Percentiles rank a stretch among this genome's conserved stretches.
Conservation (phyloP, 345 rosid species). For the Eucalyptus curtisii region DNA sequence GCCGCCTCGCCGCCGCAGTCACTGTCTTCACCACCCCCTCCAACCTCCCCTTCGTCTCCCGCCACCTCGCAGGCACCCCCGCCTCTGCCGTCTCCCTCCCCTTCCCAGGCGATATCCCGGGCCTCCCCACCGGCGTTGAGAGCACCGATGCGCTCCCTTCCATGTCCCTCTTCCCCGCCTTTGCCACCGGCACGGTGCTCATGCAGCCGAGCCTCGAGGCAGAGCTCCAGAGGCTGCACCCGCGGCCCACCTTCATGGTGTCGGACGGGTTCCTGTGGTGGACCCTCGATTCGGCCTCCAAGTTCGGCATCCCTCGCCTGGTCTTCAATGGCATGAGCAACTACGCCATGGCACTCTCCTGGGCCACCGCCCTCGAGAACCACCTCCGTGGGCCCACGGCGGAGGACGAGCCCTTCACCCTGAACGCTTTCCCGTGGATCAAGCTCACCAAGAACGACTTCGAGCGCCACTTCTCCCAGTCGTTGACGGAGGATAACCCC, state of each 20-base stretch:
- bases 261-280: conserved; percentile 79
- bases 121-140: conserved; percentile 39
- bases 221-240: conserved; percentile 15
- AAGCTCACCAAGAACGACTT: conserved; percentile 34
- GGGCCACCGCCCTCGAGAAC: neutral
- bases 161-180: conserved; percentile 31
- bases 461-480: neutral
- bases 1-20: conserved; percentile 2
- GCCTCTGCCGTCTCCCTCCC: conserved; percentile 32
- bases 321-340: conserved; percentile 37
- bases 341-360: conserved; percentile 1
- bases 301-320: conserved; percentile 47
- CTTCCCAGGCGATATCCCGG: conserved; percentile 33
- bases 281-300: conserved; percentile 55
- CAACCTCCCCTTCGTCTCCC: conserved; percentile 40
- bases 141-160: conserved; percentile 69
- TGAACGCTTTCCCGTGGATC: conserved; percentile 63
- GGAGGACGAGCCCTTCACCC: conserved; percentile 28
- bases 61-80: conserved; percentile 20
- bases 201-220: conserved; percentile 49
- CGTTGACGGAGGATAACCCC: neutral
- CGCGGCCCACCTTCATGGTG: conserved; percentile 38
- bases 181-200: conserved; percentile 40
- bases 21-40: conserved; percentile 67
- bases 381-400: neutral